A percentile compares a stretch with the other conserved stretches of the same genome.
These are phyloP conservation scores for Leishmania martiniquensis DNA, from an alignment of 208 protist species.

Conservation along the genomic window DNA sequence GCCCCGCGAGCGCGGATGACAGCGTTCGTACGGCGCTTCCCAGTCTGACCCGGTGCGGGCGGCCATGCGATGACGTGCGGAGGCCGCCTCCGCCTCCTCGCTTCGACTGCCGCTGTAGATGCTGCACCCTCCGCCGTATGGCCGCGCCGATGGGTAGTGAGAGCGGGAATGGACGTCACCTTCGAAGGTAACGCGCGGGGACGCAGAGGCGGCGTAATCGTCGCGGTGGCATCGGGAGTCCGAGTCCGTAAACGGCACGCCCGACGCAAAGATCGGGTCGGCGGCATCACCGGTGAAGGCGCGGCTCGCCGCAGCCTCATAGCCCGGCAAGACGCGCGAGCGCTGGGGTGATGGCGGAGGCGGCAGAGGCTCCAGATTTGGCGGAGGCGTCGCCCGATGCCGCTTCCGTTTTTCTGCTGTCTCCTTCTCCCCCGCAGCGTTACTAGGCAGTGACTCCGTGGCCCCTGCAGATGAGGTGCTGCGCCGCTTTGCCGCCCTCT, in stretches of 20 bases:
- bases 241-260: neutral
- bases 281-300: neutral
- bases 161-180: neutral
- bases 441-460: neutral
- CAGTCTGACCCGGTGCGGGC: neutral
- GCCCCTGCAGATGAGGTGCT: neutral
- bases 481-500: neutral
- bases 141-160: neutral
- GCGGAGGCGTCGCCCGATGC: neutral
- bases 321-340: neutral
- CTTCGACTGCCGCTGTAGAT: neutral
- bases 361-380: constrained; percentile 4
- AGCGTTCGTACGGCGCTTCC: neutral
- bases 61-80: neutral
- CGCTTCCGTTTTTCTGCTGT: constrained; percentile 16
- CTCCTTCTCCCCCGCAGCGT: constrained; percentile 7
- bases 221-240: neutral
- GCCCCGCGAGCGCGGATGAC: neutral
- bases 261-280: neutral
- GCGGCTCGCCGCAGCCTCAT: neutral
- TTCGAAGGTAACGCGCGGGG: neutral
- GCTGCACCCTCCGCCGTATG: neutral
- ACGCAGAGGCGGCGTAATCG: neutral
- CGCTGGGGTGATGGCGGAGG: neutral
- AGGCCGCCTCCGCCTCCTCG: neutral